Evolutionary conservation across 306 rosid species (phyloP), one percentile per base, ranked within the genome.

Genomic region (Citrullus amarus): DNA sequence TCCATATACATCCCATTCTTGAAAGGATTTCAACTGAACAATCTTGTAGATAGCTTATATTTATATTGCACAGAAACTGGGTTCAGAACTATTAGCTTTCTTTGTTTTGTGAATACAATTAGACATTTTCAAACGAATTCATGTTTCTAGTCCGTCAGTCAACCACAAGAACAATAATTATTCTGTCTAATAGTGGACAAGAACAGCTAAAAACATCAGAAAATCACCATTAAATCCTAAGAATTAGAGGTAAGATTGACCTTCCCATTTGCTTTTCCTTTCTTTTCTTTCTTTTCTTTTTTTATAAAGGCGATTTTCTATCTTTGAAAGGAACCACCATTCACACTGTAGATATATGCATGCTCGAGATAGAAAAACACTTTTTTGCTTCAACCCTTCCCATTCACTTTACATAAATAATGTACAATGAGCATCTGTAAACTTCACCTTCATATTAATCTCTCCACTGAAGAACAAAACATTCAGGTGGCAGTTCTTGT

Each of bases 171-270:
- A 3, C 76, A 70, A 43, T 16, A 53, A 74, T 53, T 32, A 32
- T 53, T 53, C 78, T 74, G 78, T 34, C 78, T 32, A 74, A 74
- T 17, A 54, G 46, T 34, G 48, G 44, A 32, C 62, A 74, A 53
- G 41, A 48, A 46, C 62, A 32, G 41, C 17, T 25, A 74, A 32
- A 30, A 28, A 73, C 78, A 51, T 73, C 61, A 73, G 46, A 73
- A 71, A 73, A 73, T 74, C 78, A 74, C 62, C 78, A 53, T 74
- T 53, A 74, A 74, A 74, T 74, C 50, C 78, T 53, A 74, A 53
- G 46, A 73, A 73, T 34, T 44, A 70, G 76, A 44, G 38, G 57
- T 44, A 70, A 44, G 57, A 68, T 18, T 20, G 8, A 20, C 32
- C 75, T 41, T 63, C 4, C 25, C 36, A 48, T 54, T 1, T 22